Base-by-base conservation (phyloP, 2,329 filamentous ascomycete genomes). In the Epichloe sylvatica region DNA sequence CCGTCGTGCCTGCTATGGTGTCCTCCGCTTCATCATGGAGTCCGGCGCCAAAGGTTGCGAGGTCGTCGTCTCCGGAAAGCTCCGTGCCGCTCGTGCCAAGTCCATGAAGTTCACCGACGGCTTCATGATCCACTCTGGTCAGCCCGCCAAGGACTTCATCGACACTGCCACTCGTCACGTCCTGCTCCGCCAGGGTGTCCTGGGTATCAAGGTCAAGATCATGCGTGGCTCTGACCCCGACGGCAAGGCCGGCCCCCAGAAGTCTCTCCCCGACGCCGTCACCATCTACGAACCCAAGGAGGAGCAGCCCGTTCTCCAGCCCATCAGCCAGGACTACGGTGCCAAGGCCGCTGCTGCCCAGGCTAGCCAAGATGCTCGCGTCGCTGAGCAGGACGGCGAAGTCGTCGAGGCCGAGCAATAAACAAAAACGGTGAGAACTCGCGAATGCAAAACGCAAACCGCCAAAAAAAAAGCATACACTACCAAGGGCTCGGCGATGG, bases 171-270 rank as follows among this genome's bases (percentile, higher is more conserved):
- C 92, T 68, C 92, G 92, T 66, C 92, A 98, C 87, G 92, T 98
- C 66, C 89, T 98, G 62, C 90, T 98, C 74, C 87, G 94, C 77
- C 92, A 98, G 81, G 92, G 92, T 86, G 92, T 98, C 61, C 80
- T 98, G 61, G 92, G 92, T 78, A 98, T 98, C 80, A 98, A 98
- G 84, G 92, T 98, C 75, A 98, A 98, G 90, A 98, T 98, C 78
- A 98, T 98, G 92, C 90, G 94, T 72, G 92, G 92, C 70, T 92
- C 88, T 64, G 92, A 98, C 79, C 92, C 92, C 71, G 89, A 97
- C 77, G 92, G 92, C 83, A 98, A 98, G 84, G 83, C 88, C 66
- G 89, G 92, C 62, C 90, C 90, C 65, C 87, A 90, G 76, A 96
- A 97, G 83, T 83, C 89, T 61, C 87, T 98, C 59, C 92, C 92